A percentile compares a stretch with the other conserved stretches of the same genome.
Evolutionary conservation across 352 stramenopile species (phyloP).

Genomic region (Aphanomyces astaci): DNA sequence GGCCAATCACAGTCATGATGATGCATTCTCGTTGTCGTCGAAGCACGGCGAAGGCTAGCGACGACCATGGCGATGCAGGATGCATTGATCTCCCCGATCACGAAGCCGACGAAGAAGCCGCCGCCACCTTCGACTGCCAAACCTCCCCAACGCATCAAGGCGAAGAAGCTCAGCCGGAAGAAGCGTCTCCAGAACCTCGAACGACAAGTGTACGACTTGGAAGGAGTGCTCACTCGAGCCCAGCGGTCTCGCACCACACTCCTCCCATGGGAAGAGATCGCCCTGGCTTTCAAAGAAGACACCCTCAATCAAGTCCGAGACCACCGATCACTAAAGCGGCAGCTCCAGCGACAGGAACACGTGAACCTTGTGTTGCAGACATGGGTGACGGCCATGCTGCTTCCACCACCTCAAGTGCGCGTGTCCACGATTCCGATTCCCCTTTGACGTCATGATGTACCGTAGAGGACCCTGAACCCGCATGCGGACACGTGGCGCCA

Average conservation of each 20-base stretch:
- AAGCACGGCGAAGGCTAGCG: too few relatives aligned
- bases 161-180: not conserved
- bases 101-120: not conserved
- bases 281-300: constrained; percentile 14
- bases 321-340: constrained; percentile 7
- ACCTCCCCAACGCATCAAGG: not conserved
- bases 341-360: not conserved
- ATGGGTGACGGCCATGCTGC: not conserved
- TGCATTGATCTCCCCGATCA: not conserved
- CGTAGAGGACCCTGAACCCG: not conserved
- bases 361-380: not conserved
- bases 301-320: constrained; percentile 11
- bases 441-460: too few relatives aligned
- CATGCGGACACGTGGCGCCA: constrained; percentile 19
- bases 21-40: not conserved
- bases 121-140: not conserved
- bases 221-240: not conserved
- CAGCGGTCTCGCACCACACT: not conserved
- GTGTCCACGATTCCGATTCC: too few relatives aligned
- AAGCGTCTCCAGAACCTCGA: constrained; percentile 13
- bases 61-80: not conserved
- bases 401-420: not conserved
- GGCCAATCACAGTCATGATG: not conserved
- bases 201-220: constrained; percentile 12
- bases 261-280: constrained; percentile 11